Base-by-base conservation (phyloP, 345 rosid species). In the Psidium guajava region DNA sequence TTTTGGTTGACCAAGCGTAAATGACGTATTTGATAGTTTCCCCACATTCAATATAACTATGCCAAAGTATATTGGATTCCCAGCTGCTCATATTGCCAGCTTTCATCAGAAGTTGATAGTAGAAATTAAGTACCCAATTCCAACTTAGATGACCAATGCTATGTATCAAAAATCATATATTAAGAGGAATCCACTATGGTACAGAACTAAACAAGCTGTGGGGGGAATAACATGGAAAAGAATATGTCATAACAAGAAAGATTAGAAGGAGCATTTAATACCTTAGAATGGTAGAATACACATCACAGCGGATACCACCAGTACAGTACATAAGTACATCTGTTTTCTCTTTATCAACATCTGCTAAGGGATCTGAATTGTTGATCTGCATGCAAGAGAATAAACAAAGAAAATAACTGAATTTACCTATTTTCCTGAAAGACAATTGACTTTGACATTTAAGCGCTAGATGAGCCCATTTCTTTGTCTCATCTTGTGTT, bases 221-320 rank as follows among this genome's bases (percentile, higher is more conserved):
- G 22, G 80, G 80, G 80, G 40, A 6, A 16, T 40, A 32, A 8
- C 1, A 24, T 69, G 47, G 80, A 69, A 82, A 13, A 0, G 8
- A 52, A 52, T 16, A 82, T 82, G 44, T 27, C 57, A 28, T 54
- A 15, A 52, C 44, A 58, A 82, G 4, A 82, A 52, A 82, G 83
- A 47, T 82, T 51, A 54, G 2, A 0, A 14, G 54, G 47, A 69
- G 53, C 58, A 52, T 27, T 82, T 15, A 47, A 47, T 91, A 96
- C 99, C 98, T 95, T 82, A 97, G 90, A 82, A 97, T 92, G 52
- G 96, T 91, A 83, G 99, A 97, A 89, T 94, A 97, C 86, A 97
- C 97, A 86, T 97, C 98, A 50, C 99, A 95, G n/a, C 97, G 98
- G 58, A 95, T 95, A 77, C 99, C 99, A 25, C 99, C 98, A 3